Conservation (phyloP, 2,329 filamentous ascomycete genomes). For the Grosmannia clavigera region DNA sequence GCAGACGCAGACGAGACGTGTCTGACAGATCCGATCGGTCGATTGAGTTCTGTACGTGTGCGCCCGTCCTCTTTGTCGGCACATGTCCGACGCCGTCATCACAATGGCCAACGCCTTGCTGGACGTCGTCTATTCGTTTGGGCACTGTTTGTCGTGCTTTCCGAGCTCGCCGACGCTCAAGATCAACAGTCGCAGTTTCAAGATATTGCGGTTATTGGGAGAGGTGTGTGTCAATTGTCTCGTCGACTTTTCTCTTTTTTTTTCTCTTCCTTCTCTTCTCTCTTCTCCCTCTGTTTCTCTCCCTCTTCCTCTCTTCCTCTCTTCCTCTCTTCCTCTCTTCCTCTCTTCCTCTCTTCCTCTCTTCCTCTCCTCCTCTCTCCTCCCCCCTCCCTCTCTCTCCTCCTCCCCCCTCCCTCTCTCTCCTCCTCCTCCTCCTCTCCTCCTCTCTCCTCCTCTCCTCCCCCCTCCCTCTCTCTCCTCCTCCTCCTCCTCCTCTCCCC, state of each 20-base stretch:
- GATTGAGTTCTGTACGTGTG: too few species aligned
- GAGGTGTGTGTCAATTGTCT: conserved; percentile 46
- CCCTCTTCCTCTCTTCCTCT: too few species aligned
- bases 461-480: neutral
- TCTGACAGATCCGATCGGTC: neutral
- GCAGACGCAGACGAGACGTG: too few species aligned
- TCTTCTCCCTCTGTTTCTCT: too few species aligned
- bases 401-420: too few species aligned
- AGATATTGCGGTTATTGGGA: conserved; percentile 84
- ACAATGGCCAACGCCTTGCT: conserved; percentile 72
- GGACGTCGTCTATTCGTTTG: conserved; percentile 82
- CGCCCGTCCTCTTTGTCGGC: neutral
- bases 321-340: neutral
- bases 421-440: neutral
- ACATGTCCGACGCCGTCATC: conserved; percentile 8
- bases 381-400: neutral
- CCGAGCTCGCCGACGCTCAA: conserved; percentile 87
- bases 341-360: neutral
- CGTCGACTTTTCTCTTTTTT: neutral
- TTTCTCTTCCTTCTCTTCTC: too few species aligned
- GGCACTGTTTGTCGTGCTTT: conserved; percentile 94
- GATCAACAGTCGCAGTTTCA: conserved; percentile 91
- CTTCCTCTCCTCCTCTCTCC: neutral
- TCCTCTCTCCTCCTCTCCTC: too few species aligned
- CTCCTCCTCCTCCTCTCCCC: too few species aligned